Evolutionary conservation across 208 protist species (phyloP), one percentile per base, ranked within the genome.

Genomic region (Willaertia magna): DNA sequence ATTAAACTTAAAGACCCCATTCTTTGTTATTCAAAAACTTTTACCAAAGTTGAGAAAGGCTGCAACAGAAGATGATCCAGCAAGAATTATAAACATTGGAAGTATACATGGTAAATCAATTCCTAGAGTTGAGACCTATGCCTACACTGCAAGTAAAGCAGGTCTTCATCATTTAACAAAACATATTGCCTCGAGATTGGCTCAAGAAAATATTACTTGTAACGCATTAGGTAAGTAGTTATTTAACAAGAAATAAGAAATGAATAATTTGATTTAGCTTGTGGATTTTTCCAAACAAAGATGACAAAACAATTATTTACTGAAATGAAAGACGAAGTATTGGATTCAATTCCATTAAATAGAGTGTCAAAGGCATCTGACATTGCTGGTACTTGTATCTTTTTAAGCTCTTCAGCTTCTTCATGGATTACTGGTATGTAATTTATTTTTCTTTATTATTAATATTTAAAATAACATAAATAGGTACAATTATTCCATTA

Each of bases 131-230:
- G 44, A 84, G 26, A 67, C 4, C 16, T 84, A 52, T 84, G 79
- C 79, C 7, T 84, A 84, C 44, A 42, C 79, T n/a, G 26, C 48
- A 44, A 67, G 48, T n/a, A 84, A 84, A n/a, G 79, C 79, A 22
- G 79, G 40, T 14, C 1, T 84, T 0, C 79, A 84, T 61, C 48
- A 55, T 30, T 84, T 84, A 34, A 84, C 79, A 4, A 84, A 61
- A 61, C 34, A 42, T 46, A 67, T 84, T 22, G 79, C 79, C 6
- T 4, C 40, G 43, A 11, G 48, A 20, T 84, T 84, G 46, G 79
- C 79, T 7, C 2, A 12, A 18, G 47, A 84, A 22, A 11, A 61
- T 46, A 84, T 84, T 61, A 22, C 0, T 46, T 46, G 61, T 2
- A 84, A 84, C 55, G 51, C 51, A 59, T 59, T 59, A 20, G 47